Evolutionary conservation across 1,284 basidiomycete species (phyloP).

Genomic region (Tylopilus orsonianus): DNA sequence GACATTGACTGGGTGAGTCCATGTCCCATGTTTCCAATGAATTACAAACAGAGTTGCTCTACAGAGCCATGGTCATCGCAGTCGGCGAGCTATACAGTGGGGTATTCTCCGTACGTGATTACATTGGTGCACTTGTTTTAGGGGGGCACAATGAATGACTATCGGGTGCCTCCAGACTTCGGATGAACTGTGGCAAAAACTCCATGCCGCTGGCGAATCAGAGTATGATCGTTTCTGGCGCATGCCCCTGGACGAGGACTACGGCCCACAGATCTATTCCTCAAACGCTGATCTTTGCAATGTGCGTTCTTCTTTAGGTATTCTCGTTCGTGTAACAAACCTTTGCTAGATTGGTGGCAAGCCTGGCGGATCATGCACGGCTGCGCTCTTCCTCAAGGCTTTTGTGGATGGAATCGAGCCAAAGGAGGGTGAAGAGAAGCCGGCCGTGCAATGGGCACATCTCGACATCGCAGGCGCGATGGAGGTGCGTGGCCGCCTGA

Average conservation of each 20-base stretch:
- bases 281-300: constrained; percentile 86
- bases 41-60: not conserved
- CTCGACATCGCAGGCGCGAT: constrained; percentile 85
- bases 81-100: constrained; percentile 77
- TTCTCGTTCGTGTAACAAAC: constrained; percentile 1
- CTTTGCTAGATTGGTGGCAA: constrained; percentile 55
- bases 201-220: constrained; percentile 67
- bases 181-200: constrained; percentile 71
- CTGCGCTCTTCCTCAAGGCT: constrained; percentile 84
- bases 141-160: not conserved
- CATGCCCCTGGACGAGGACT: constrained; percentile 83
- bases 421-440: constrained; percentile 45
- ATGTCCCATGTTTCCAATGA: not conserved
- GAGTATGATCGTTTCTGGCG: constrained; percentile 86
- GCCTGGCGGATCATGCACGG: constrained; percentile 77
- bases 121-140: not conserved
- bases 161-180: constrained; percentile 47
- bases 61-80: constrained; percentile 64
- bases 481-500: constrained; percentile 48
- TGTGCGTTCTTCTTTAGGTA: constrained; percentile 40
- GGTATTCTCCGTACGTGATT: constrained; percentile 67
- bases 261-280: constrained; percentile 70
- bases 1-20: constrained; percentile 66
- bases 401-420: constrained; percentile 75
- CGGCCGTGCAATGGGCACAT: constrained; percentile 73